Percentiles rank a stretch among this genome's conserved stretches.
These are phyloP conservation scores for Schwanniomyces yamadae DNA, from an alignment of 805 yeast genomes.

Conservation along the genomic window DNA sequence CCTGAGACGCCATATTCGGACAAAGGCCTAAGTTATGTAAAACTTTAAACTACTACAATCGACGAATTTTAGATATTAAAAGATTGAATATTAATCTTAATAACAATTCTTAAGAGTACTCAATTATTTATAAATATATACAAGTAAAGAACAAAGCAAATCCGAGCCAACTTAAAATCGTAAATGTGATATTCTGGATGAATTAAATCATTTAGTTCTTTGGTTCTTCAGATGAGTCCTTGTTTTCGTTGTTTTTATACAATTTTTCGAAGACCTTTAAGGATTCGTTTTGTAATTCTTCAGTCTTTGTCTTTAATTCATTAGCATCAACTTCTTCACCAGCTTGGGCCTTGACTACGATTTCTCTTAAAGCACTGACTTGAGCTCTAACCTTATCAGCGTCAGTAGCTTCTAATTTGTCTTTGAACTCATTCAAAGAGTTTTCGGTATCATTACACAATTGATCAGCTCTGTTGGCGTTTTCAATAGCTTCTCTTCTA, in stretches of 20 bases:
- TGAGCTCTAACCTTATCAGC: slow-evolving; percentile 48
- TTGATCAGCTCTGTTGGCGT: slow-evolving; percentile 82
- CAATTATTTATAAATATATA: slow-evolving; percentile 7
- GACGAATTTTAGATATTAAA: too few relatives aligned
- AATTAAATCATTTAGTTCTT: slow-evolving; percentile 19
- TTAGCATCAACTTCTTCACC: slow-evolving; percentile 62
- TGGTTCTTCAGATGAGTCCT: slow-evolving; percentile 23
- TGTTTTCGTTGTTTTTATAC: slow-evolving; percentile 29
- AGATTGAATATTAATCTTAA: too few relatives aligned
- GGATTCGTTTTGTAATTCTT: slow-evolving; percentile 71
- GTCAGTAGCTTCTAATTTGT: slow-evolving; percentile 45
- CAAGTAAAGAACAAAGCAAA: slow-evolving; percentile 4
- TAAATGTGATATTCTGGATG: too few relatives aligned
- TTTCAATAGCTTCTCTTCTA: slow-evolving; percentile 78
- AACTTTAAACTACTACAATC: too few relatives aligned
- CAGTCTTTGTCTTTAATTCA: slow-evolving; percentile 69
- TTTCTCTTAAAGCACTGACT: slow-evolving; percentile 60
- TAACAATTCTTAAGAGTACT: too few relatives aligned
- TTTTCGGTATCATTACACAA: slow-evolving; percentile 56
- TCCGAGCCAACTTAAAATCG: too few relatives aligned
- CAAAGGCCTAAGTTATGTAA: too few relatives aligned
- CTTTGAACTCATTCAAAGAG: slow-evolving; percentile 49
- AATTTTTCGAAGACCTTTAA: slow-evolving; percentile 75
- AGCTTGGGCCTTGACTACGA: slow-evolving; percentile 62
- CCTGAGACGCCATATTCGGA: too few relatives aligned